Conservation (phyloP, 2,329 filamentous ascomycete species). For the Colletotrichum somersetense region DNA sequence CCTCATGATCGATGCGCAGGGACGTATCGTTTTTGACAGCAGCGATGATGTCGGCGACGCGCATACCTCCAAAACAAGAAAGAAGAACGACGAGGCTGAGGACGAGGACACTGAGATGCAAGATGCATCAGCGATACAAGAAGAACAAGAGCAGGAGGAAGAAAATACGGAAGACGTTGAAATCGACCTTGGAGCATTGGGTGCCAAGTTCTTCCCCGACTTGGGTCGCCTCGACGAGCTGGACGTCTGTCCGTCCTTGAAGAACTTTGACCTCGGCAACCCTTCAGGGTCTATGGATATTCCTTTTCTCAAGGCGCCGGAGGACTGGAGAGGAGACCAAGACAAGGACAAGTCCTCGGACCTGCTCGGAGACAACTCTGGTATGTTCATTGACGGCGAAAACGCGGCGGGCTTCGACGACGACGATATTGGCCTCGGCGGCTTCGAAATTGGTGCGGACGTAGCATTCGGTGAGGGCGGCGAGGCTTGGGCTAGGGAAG, state of each 20-base stretch:
- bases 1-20: slow-evolving; percentile 91
- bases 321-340: slow-evolving; percentile 83
- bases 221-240: slow-evolving; percentile 82
- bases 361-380: slow-evolving; percentile 76
- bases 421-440: slow-evolving; percentile 71
- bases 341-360: slow-evolving; percentile 71
- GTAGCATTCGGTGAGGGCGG: slow-evolving; percentile 95
- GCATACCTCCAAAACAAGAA: slow-evolving; percentile 54
- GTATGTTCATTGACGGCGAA: slow-evolving; percentile 88
- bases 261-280: slow-evolving; percentile 92
- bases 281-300: slow-evolving; percentile 88
- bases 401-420: slow-evolving; percentile 86
- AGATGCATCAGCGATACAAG: slow-evolving; percentile 44
- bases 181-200: slow-evolving; percentile 83
- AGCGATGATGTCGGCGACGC: slow-evolving; percentile 83
- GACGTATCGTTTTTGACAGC: slow-evolving; percentile 97
- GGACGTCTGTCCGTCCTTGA: slow-evolving; percentile 94
- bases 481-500: slow-evolving; percentile 94
- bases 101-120: slow-evolving; percentile 54
- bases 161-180: slow-evolving; percentile 67
- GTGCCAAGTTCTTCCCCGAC: slow-evolving; percentile 87
- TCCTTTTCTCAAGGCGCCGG: slow-evolving; percentile 89
- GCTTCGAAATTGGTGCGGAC: slow-evolving; percentile 77
- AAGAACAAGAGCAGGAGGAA: slow-evolving; percentile 52
- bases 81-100: slow-evolving; percentile 55